Base-by-base conservation (phyloP, 2,329 filamentous ascomycete species). In the Thelonectria olida region DNA sequence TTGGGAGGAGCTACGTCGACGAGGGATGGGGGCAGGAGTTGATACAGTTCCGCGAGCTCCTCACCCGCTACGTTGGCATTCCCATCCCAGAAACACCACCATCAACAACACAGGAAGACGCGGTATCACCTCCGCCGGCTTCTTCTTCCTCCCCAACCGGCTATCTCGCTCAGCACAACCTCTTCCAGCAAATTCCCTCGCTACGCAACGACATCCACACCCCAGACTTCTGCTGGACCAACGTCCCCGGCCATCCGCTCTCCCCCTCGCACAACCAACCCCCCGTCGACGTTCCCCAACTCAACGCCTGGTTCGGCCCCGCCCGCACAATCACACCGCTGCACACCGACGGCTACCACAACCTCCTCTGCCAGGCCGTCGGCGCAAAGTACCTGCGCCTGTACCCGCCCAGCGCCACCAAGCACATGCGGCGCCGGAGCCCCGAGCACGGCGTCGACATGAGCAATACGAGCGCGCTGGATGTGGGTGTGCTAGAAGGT, bases 301-400 rank as follows among this genome's bases (percentile, higher is more conserved):
- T 96, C 17, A 97, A 98, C 76, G 93, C 92, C 7, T 99, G 96
- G 96, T 90, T 98, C 65, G 96, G 96, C 0, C 96, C 96, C 0
- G 82, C 88, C 0, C 89, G 88, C 50, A 98, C 96, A 0, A 94
- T 97, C 65, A 97, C 93, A 1, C 96, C 96, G 2, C 82, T 98
- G 1, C 96, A 99, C 76, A 96, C 93, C 2, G 96, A 98, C 72
- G 92, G 92, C 1, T 96, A 97, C 75, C 92, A 97, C 74, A 98
- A 98, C 73, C 87, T 98, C 48, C 85, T 98, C 5, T 90, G 90
- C 22, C 96, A 98, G 76, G 91, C 96, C 0, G 92, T 97, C 0
- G 96, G 96, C 0, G 83, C 86, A 58, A 99, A 99, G 77, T 98
- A 98, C 75, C 81, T 98, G n/a, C 85, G 96, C 1, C 82, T 98